Base-by-base conservation (phyloP, 176 grass and related monocot species). In the sorghum (Sorghum bicolor) region DNA sequence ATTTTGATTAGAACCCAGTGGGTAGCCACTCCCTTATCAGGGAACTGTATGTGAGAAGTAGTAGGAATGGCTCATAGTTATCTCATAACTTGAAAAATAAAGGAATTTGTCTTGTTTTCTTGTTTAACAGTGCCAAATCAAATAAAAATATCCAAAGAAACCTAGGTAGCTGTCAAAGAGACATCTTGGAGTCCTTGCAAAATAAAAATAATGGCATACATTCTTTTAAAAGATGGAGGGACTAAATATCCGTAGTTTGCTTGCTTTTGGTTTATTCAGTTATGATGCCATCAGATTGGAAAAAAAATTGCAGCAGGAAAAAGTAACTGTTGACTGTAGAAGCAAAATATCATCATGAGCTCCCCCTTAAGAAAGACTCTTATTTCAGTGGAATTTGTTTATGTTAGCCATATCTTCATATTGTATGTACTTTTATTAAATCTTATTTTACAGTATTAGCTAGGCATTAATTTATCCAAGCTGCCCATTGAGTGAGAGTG, bases 261-360 rank as follows among this genome's bases (percentile, higher is more conserved):
- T 53, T 83, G 36, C 9, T 61, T 60, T 89, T 20, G 7, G 73
- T 84, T 79, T 75, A 66, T 30, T 88, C 25, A 22, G 24, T 83
- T 65, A 72, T 38, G 32, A 72, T 30, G 34, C 67, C 66, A 67
- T 65, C 67, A 38, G 33, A 74, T 78, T 8, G 6, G 34, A 58
- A 4, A 40, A 44, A 15, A 66, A 34, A 55, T 28, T 73, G 41
- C 24, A 72, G 25, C 41, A 73, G 70, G 41, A 72, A 72, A 71
- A 47, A 30, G 58, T 62, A 28, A 32, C 47, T 60, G 25, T 87
- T 41, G 34, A 57, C 19, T 33, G 11, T 74, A 61, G 28, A 50
- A 78, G 58, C 29, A 83, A 71, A 83, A 65, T 66, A 66, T 45
- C 25, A 66, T 73, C 28, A 67, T 34, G 44, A 31, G 26, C 19